Base-by-base conservation (phyloP, 495 filamentous ascomycete species). In the Terfezia claveryi region DNA sequence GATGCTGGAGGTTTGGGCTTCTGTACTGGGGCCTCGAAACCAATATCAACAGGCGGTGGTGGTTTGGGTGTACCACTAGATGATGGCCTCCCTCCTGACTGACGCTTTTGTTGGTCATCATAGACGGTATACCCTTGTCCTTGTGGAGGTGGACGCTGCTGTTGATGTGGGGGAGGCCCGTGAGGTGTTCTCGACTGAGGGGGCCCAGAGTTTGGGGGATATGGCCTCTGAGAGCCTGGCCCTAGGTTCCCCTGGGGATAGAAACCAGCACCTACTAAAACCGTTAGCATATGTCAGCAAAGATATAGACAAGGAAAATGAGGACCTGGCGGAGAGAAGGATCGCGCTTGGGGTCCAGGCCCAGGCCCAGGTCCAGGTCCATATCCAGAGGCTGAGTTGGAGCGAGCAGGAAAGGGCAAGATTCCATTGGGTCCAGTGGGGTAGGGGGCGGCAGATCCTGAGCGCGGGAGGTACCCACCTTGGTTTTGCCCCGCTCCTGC, bases 321-420 rank as follows among this genome's bases (percentile, higher is more conserved):
- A 36, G 61, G 57, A 11, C 62, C 54, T 55, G 57, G 41, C 55
- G 55, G 54, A 63, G 58, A 61, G 59, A 37, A 49, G 54, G 53
- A 61, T 59, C 51, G 61, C 58, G 55, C 51, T 58, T 46, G 58
- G 61, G 54, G 36, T 54, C 51, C 62, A 20, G 41, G 41, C 8
- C 41, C 41, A 46, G 38, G 16, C 20, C 20, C 20, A 20, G 20
- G 27, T 4, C n/a, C n/a, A n/a, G 5, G 27, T 4, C 27, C 27
- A 61, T 53, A 60, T 59, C 54, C 54, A 53, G 57, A 60, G 20
- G 66, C 64, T 50, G 67, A 70, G 57, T 71, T 71, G n/a, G 73
- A 64, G 50, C 74, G 55, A 36, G 51, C 36, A 46, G 73, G 51
- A 73, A 66, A 56, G 69, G 72, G 16, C 68, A 72, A 51, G 72